A percentile compares a stretch with the other conserved stretches of the same genome.
Evolutionary conservation across 2,329 filamentous ascomycete genomes (phyloP).

Genomic region (Paecilomyces niveus): DNA sequence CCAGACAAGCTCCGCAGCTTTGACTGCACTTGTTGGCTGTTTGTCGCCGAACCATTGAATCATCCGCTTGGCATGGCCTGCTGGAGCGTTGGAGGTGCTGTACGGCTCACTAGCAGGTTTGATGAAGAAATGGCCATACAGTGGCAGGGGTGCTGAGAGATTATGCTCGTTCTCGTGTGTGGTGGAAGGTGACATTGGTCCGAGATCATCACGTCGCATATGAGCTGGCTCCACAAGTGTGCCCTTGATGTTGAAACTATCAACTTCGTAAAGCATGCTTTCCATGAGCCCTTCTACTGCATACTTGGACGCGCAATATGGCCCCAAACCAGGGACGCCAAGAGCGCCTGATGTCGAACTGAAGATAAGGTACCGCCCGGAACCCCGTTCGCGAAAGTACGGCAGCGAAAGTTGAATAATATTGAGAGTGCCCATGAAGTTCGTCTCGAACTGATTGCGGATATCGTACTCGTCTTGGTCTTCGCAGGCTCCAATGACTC

Average conservation of each 20-base stretch:
- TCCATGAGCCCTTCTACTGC: constrained; percentile 93
- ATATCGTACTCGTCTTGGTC: constrained; percentile 95
- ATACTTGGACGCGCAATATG: constrained; percentile 96
- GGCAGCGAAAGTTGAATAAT: constrained; percentile 85
- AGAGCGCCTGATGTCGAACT: constrained; percentile 85
- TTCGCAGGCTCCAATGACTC: constrained; percentile 90
- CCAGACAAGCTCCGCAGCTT: constrained; percentile 90
- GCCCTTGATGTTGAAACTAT: constrained; percentile 84
- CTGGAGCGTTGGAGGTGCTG: constrained; percentile 66
- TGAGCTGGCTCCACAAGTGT: constrained; percentile 89
- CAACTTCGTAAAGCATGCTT: constrained; percentile 92
- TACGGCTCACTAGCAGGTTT: constrained; percentile 81
- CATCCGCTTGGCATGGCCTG: constrained; percentile 82
- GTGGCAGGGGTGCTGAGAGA: constrained; percentile 53
- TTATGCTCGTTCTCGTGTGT: constrained; percentile 21
- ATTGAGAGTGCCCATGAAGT: constrained; percentile 91
- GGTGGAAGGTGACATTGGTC: constrained; percentile 21
- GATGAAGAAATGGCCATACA: constrained; percentile 88
- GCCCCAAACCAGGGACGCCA: constrained; percentile 87
- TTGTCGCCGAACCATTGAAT: constrained; percentile 90
- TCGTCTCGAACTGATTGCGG: constrained; percentile 93
- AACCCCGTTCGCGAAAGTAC: constrained; percentile 70
- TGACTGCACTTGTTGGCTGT: constrained; percentile 86
- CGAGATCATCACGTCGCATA: constrained; percentile 70
- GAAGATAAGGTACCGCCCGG: constrained; percentile 86